Percentiles rank a stretch among this genome's conserved stretches.
Conservation (phyloP, 129 eudicot species). For the Solidago caesia region DNA sequence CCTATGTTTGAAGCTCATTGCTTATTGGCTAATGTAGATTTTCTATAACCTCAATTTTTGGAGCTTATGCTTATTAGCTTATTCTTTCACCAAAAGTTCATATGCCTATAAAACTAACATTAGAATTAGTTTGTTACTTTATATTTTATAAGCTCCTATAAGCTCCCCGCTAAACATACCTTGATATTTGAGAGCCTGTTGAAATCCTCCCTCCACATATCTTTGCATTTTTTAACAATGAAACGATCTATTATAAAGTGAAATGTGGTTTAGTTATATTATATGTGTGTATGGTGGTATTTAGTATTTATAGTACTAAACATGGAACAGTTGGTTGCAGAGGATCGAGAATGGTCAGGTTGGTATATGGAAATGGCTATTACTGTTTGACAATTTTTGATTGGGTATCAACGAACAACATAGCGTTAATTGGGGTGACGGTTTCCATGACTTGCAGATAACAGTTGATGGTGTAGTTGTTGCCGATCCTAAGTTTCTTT, state of each 20-base stretch:
- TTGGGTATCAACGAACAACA: slow-evolving; percentile 8
- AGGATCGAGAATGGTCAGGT: slow-evolving; percentile 82
- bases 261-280: background rate
- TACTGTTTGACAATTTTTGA: slow-evolving; percentile 9
- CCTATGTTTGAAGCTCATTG: too few species aligned
- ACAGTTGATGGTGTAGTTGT: slow-evolving; percentile 55
- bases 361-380: slow-evolving; percentile 17
- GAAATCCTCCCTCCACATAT: too few species aligned
- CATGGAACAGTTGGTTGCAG: slow-evolving; percentile 88
- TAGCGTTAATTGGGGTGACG: slow-evolving; percentile 22
- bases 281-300: background rate
- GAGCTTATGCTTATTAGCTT: too few species aligned
- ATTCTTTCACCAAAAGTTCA: too few species aligned
- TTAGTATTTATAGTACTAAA: slow-evolving; percentile 24
- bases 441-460: slow-evolving; percentile 48
- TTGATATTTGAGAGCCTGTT: too few species aligned
- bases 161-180: background rate
- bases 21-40: too few species aligned
- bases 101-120: too few species aligned
- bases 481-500: slow-evolving; percentile 49
- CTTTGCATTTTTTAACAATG: background rate
- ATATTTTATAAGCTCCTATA: too few species aligned
- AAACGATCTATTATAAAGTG: background rate
- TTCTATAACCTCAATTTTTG: too few species aligned
- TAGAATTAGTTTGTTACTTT: too few species aligned